These are phyloP conservation scores for Cladosporium sphaerospermum DNA, from an alignment of 2,329 filamentous ascomycete species.

Conservation along the genomic window DNA sequence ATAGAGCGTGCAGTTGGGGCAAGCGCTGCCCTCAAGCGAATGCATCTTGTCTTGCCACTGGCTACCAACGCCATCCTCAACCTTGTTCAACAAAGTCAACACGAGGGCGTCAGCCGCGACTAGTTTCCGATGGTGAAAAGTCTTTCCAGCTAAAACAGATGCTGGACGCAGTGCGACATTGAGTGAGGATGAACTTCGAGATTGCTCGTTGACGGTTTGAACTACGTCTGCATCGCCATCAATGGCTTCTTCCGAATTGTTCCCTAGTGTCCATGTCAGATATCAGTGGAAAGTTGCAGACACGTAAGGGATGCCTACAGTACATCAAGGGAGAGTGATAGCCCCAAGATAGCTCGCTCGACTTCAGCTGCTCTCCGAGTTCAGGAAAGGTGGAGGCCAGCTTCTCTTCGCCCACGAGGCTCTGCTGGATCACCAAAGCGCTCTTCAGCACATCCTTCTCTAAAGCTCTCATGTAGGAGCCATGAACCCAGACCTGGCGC, in stretches of 20 bases:
- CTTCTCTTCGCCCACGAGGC: slow-evolving; percentile 51
- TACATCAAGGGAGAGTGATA: slow-evolving; percentile 79
- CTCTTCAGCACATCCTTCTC: slow-evolving; percentile 58
- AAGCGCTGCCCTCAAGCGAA: slow-evolving; percentile 45
- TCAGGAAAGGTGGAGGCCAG: slow-evolving; percentile 17
- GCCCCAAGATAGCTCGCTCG: slow-evolving; percentile 56
- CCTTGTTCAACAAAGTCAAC: slow-evolving; percentile 66
- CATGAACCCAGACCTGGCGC: slow-evolving; percentile 76
- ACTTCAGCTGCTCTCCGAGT: slow-evolving; percentile 21
- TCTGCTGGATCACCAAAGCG: slow-evolving; percentile 64
- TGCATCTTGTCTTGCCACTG: slow-evolving; percentile 59
- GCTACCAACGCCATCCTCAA: slow-evolving; percentile 56
- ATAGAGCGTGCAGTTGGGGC: slow-evolving; percentile 59
- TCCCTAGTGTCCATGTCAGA: slow-evolving; percentile 31
- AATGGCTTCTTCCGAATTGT: slow-evolving; percentile 56
- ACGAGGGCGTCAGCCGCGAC: slow-evolving; percentile 71
- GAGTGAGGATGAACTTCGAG: slow-evolving; percentile 57
- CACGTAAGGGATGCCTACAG: slow-evolving; percentile 38
- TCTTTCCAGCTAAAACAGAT: slow-evolving; percentile 76
- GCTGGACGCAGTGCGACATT: slow-evolving; percentile 71
- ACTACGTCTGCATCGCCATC: slow-evolving; percentile 57
- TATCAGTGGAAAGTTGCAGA: background rate
- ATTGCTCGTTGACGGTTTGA: slow-evolving; percentile 61
- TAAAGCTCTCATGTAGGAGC: slow-evolving; percentile 71
- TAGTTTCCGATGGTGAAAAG: slow-evolving; percentile 61